phyloP scores from a whole-genome alignment of 139 green algal species.

The Tetraselmis chui region DNA sequence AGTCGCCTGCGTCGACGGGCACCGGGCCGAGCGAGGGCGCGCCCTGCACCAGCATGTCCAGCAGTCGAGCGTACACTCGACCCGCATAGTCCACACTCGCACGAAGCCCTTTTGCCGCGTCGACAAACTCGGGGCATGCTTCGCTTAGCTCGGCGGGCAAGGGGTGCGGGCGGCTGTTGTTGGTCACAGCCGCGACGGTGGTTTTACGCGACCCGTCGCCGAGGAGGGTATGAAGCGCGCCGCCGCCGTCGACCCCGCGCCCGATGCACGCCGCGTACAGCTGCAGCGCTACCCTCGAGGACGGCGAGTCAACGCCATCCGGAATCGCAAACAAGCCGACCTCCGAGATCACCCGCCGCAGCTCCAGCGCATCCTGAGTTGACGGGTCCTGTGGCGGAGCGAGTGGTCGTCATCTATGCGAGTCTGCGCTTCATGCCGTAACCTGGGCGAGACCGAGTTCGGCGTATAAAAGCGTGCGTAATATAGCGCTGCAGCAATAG shows the following conservation, averaged over 20 bases:
- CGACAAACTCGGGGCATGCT: slow-evolving; percentile 11
- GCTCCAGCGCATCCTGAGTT: background rate
- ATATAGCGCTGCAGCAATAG: too few relatives aligned
- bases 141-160: background rate
- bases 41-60: slow-evolving; percentile 15
- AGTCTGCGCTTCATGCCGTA: too few relatives aligned
- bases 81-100: background rate
- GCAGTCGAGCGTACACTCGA: slow-evolving; percentile 4
- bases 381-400: background rate
- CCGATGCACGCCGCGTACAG: background rate
- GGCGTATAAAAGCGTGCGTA: too few relatives aligned
- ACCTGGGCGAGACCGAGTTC: too few relatives aligned
- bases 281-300: background rate
- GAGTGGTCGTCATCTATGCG: too few relatives aligned
- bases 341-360: background rate
- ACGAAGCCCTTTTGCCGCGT: background rate
- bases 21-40: background rate
- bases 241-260: background rate
- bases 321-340: background rate
- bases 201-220: slow-evolving; percentile 8
- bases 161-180: background rate
- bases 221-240: background rate
- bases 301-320: background rate
- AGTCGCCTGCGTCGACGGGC: background rate
- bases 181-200: slow-evolving; percentile 18